A percentile compares a stretch with the other conserved stretches of the same genome.
Conservation (phyloP, 1,139 yeast genomes). For the Suhomyces chickasaworum region DNA sequence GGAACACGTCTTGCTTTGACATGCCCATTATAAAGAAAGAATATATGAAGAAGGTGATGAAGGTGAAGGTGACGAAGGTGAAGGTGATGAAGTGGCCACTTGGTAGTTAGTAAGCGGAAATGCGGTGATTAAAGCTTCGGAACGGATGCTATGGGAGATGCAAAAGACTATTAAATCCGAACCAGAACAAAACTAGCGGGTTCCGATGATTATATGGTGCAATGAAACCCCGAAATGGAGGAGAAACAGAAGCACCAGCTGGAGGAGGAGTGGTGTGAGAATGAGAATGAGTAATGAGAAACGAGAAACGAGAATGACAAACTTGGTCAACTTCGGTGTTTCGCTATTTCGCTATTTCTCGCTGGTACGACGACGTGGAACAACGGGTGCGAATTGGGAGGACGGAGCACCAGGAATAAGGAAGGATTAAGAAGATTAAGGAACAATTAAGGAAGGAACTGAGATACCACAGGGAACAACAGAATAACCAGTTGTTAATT, state of each 20-base stretch:
- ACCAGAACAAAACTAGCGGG: too few species aligned
- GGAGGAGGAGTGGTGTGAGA: neutral
- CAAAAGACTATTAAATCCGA: too few species aligned
- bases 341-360: too few species aligned
- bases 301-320: too few species aligned
- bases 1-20: constrained; percentile 8
- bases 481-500: too few species aligned
- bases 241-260: too few species aligned
- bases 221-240: too few species aligned
- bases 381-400: neutral
- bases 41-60: neutral
- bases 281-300: too few species aligned
- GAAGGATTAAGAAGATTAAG: too few species aligned
- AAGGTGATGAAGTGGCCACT: neutral
- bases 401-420: too few species aligned
- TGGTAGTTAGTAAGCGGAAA: neutral
- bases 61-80: too few species aligned
- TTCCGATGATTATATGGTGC: neutral
- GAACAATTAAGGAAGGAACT: neutral
- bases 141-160: neutral
- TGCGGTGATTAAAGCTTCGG: neutral
- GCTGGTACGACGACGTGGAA: neutral
- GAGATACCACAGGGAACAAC: neutral
- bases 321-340: neutral
- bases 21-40: constrained; percentile 6